Evolutionary conservation across 768 basidiomycete species (phyloP).

Genomic region (Amanita phalloides): DNA sequence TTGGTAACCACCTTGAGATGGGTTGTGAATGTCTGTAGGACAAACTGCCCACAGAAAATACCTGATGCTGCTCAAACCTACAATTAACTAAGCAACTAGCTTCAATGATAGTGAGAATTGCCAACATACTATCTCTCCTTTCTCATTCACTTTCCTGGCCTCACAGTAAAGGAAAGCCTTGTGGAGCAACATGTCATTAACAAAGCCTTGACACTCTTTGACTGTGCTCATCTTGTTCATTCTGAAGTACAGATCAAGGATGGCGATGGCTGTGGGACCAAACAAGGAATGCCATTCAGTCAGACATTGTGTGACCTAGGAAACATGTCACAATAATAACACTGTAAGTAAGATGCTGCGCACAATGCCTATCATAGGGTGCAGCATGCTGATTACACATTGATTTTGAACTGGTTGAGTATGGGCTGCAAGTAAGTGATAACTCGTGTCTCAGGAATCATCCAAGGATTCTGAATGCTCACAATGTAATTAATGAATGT

Average conservation of each 20-base stretch:
- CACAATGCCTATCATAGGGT: slow-evolving; percentile 1
- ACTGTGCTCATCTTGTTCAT: background rate
- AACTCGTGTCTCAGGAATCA: background rate
- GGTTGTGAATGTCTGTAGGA: background rate
- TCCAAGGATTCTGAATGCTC: slow-evolving; percentile 3
- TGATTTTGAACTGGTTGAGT: background rate
- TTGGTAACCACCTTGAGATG: background rate
- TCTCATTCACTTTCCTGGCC: background rate
- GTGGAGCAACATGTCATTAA: background rate
- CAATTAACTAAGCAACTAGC: background rate
- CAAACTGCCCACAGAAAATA: background rate
- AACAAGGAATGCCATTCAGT: slow-evolving; percentile 4
- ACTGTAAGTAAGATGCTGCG: background rate
- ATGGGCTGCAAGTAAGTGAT: background rate
- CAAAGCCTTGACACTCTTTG: background rate
- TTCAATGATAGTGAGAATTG: background rate
- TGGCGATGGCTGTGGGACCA: slow-evolving; percentile 2
- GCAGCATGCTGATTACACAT: too few relatives aligned
- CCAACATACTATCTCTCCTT: background rate
- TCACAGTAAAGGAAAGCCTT: background rate
- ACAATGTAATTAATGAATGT: slow-evolving; percentile 4
- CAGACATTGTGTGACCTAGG: slow-evolving; percentile 3
- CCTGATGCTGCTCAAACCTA: background rate
- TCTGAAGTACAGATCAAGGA: slow-evolving; percentile 4
- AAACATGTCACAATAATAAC: background rate